Base-by-base conservation (phyloP, 75 land plant genomes). In the Pinus tabuliformis region DNA sequence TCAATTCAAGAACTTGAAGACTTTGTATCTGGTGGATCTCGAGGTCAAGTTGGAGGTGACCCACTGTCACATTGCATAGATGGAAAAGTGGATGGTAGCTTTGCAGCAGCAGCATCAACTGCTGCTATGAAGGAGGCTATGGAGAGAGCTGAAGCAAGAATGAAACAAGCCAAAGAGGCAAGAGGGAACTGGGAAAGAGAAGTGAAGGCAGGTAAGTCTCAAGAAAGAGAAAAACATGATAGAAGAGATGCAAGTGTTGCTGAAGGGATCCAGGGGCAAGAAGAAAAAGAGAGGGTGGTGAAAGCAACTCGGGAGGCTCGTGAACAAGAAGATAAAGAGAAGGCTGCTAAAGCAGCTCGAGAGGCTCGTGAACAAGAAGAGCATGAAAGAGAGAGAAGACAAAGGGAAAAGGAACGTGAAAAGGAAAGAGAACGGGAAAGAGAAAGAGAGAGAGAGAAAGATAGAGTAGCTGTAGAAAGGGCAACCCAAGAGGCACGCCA, bases 191-290 rank as follows among this genome's bases (percentile, higher is more conserved):
- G 89, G 24, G 84, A 33, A 21, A 84, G 84, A 78, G 86, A 84
- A 64, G 85, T 78, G 62, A 75, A 75, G 65, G 75, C 77, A 57
- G 85, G 77, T 54, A 68, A 68, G 36, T 42, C 21, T 21, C 22
- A 68, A 70, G 45, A 26, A 77, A 73, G 78, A 75, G 22, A 59
- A 73, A 37, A 77, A 77, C 59, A 83, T 12, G 79, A 73, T 72
- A 90, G 89, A 72, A 81, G 54, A 18, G 54, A 68, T 39, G 36
- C 39, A n/a, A 45, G 89, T 70, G 92, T 90, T 80, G 93, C 93
- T 52, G 91, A 91, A n/a, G 96, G 89, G 30, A 89, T 93, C 87
- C 87, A 89, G 59, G 87, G 56, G 76, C 90, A 93, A 66, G 91
- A 93, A 78, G 91, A 91, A 68, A 91, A 93, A 77, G 82, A 89